phyloP scores from a whole-genome alignment of 192 early-diverging fungal genomes.

The Podila horticola region DNA sequence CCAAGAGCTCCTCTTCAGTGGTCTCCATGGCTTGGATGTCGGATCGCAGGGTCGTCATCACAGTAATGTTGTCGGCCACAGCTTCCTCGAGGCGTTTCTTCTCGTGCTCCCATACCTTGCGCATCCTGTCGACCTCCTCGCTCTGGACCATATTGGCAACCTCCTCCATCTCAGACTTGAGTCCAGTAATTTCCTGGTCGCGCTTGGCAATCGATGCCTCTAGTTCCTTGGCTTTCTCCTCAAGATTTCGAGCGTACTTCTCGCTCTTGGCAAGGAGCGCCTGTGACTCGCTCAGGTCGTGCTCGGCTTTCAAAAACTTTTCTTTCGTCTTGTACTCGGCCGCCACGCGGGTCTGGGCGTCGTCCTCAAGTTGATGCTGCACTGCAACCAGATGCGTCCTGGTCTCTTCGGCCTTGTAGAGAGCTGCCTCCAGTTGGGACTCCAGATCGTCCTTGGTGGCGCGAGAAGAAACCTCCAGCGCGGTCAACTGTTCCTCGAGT shows the following conservation, averaged over 20 bases:
- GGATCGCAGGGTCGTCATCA: constrained; percentile 39
- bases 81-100: constrained; percentile 56
- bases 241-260: constrained; percentile 12
- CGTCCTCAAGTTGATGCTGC: constrained; percentile 13
- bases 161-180: constrained; percentile 61
- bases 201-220: constrained; percentile 33
- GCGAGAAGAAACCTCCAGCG: constrained; percentile 1
- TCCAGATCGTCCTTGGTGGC: constrained; percentile 10
- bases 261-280: constrained; percentile 30
- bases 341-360: constrained; percentile 16
- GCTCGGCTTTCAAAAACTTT: constrained; percentile 29
- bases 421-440: constrained; percentile 18
- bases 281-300: constrained; percentile 42
- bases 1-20: constrained; percentile 38
- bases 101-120: constrained; percentile 61
- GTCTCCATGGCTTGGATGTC: constrained; percentile 59
- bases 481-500: constrained; percentile 15
- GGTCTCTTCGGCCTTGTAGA: constrained; percentile 43
- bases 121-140: constrained; percentile 62
- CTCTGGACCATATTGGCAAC: constrained; percentile 57
- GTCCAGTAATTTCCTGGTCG: constrained; percentile 50
- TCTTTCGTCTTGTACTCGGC: constrained; percentile 17
- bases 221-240: constrained; percentile 27
- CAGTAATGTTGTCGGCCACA: constrained; percentile 44
- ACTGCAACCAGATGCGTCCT: constrained; percentile 41